Conservation (phyloP, 75 land plant species). For the Pinus albicaulis region DNA sequence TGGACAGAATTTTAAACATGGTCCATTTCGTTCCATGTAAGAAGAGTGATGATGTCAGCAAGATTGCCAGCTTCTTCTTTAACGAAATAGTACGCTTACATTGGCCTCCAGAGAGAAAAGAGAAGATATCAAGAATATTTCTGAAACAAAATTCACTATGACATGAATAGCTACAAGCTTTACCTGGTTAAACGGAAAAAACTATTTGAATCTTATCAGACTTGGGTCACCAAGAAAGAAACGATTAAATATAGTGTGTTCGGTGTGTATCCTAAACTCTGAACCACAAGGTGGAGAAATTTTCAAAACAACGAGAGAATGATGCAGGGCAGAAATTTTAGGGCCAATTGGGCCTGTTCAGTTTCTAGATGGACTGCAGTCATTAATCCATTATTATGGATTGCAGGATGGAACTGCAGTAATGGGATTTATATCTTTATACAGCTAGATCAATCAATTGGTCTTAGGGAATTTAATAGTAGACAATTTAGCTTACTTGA, state of each 20-base stretch:
- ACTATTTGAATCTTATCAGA: not conserved
- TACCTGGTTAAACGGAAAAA: not conserved
- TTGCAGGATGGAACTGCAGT: too few relatives aligned
- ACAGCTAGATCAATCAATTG: too few relatives aligned
- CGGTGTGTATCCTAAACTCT: not conserved
- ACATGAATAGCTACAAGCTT: not conserved
- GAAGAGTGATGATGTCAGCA: not conserved
- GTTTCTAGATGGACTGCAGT: too few relatives aligned
- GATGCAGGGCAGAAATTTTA: too few relatives aligned
- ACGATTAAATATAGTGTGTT: not conserved
- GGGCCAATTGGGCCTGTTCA: too few relatives aligned
- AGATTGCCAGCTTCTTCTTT: not conserved
- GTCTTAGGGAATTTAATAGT: too few relatives aligned
- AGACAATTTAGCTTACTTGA: too few relatives aligned
- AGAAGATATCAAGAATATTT: not conserved
- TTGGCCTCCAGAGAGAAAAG: conserved; percentile 13
- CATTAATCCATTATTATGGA: too few relatives aligned
- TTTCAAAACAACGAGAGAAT: not conserved
- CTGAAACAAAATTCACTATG: not conserved
- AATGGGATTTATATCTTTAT: too few relatives aligned
- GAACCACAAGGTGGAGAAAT: not conserved
- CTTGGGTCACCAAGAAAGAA: not conserved
- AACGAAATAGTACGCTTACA: conserved; percentile 9
- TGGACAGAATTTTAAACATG: conserved; percentile 5
- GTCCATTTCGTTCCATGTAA: conserved; percentile 7